These are phyloP conservation scores for Protomyces lactucae-debilis DNA, from an alignment of 1,139 yeast species.

Conservation along the genomic window DNA sequence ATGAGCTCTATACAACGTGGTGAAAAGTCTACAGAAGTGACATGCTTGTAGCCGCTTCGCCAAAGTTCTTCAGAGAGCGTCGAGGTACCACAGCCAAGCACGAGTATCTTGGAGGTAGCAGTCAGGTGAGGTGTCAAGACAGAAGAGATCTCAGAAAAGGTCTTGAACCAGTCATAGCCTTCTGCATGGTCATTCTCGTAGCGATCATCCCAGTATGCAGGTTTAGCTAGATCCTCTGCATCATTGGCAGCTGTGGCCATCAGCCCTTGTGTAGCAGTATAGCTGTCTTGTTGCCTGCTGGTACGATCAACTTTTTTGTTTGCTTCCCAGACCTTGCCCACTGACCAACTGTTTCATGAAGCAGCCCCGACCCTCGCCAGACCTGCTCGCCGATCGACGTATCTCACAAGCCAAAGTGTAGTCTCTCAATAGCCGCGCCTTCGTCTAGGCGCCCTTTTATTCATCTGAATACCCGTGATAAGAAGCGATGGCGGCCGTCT, in stretches of 20 bases:
- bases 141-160: slow-evolving; percentile 32
- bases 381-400: not conserved
- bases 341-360: not conserved
- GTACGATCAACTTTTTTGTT: too few relatives aligned
- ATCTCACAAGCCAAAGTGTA: not conserved
- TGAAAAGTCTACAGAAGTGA: slow-evolving; percentile 34
- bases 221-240: slow-evolving; percentile 13
- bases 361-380: not conserved
- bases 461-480: not conserved
- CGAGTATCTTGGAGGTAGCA: slow-evolving; percentile 29
- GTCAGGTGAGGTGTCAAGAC: slow-evolving; percentile 30
- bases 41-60: slow-evolving; percentile 32
- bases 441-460: not conserved
- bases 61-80: slow-evolving; percentile 34
- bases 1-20: slow-evolving; percentile 33
- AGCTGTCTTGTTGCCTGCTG: too few relatives aligned
- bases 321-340: too few relatives aligned
- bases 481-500: slow-evolving; percentile 35
- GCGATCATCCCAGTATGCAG: slow-evolving; percentile 23
- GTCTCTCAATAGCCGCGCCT: not conserved
- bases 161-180: slow-evolving; percentile 36
- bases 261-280: too few relatives aligned
- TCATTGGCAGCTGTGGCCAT: not conserved
- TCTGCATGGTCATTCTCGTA: slow-evolving; percentile 28
- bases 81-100: slow-evolving; percentile 36